phyloP scores from a whole-genome alignment of 108 stramenopile species.

The Cyclostephanos invisitatus region DNA sequence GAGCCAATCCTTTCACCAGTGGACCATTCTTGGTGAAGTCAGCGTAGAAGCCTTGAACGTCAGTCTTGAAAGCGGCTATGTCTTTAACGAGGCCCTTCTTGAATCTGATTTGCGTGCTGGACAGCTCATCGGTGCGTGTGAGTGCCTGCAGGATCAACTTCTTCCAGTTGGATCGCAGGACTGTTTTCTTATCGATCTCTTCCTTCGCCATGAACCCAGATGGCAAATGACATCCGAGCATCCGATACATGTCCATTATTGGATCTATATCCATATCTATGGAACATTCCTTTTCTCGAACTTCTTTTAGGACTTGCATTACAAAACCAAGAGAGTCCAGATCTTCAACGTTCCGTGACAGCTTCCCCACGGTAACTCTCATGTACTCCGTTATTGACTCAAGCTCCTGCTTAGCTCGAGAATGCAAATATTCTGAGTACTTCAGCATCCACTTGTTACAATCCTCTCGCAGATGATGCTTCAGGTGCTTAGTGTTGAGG shows the following conservation, averaged over 20 bases:
- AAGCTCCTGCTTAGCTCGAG: slow-evolving; percentile 53
- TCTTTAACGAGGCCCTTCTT: slow-evolving; percentile 75
- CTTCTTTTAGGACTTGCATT: slow-evolving; percentile 76
- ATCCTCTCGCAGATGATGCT: slow-evolving; percentile 73
- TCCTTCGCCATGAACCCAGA: slow-evolving; percentile 89
- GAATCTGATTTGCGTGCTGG: slow-evolving; percentile 73
- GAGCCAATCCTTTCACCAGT: slow-evolving; percentile 75
- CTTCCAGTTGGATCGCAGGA: slow-evolving; percentile 85
- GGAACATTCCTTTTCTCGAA: slow-evolving; percentile 62
- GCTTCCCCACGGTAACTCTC: slow-evolving; percentile 60
- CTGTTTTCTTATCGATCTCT: slow-evolving; percentile 91
- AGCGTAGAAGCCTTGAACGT: slow-evolving; percentile 46
- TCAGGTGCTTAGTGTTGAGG: slow-evolving; percentile 78
- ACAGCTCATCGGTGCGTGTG: slow-evolving; percentile 77
- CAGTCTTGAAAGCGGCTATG: slow-evolving; percentile 73
- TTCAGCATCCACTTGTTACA: slow-evolving; percentile 78
- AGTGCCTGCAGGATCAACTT: slow-evolving; percentile 77
- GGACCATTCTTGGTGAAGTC: slow-evolving; percentile 85
- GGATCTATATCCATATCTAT: slow-evolving; percentile 79
- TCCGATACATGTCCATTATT: slow-evolving; percentile 90
- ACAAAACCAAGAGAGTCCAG: slow-evolving; percentile 83
- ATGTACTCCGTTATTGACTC: slow-evolving; percentile 86
- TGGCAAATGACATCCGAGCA: slow-evolving; percentile 88
- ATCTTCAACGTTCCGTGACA: slow-evolving; percentile 66
- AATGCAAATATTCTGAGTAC: slow-evolving; percentile 55